phyloP scores from a whole-genome alignment of 352 stramenopile genomes.

The Globisporangium okanoganense region DNA sequence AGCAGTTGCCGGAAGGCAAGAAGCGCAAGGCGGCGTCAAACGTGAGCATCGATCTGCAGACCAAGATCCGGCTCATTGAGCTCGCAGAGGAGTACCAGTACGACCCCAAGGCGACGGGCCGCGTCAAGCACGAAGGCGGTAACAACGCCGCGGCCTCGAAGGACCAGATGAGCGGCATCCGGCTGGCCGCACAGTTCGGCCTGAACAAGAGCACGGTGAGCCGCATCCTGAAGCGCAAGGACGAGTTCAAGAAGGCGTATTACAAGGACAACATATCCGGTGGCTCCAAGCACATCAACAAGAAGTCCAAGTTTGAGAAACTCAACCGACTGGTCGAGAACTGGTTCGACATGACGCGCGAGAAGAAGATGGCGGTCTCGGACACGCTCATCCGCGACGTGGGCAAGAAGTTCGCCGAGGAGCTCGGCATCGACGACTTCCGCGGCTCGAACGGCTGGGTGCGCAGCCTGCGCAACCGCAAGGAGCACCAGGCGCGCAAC shows the following conservation, averaged over 20 bases:
- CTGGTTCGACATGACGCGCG: slow-evolving; percentile 78
- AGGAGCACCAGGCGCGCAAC: slow-evolving; percentile 55
- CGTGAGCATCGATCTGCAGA: slow-evolving; percentile 77
- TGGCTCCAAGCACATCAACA: slow-evolving; percentile 84
- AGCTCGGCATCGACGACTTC: slow-evolving; percentile 74
- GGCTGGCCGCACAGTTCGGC: slow-evolving; percentile 64
- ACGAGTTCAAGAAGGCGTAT: slow-evolving; percentile 85
- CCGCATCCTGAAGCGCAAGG: slow-evolving; percentile 83
- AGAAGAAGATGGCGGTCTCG: slow-evolving; percentile 63
- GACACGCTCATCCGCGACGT: slow-evolving; percentile 77
- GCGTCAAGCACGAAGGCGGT: slow-evolving; percentile 30
- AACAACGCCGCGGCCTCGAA: slow-evolving; percentile 14
- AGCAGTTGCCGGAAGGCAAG: slow-evolving; percentile 28
- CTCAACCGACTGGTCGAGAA: slow-evolving; percentile 79
- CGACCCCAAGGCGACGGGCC: slow-evolving; percentile 51
- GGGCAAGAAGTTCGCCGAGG: slow-evolving; percentile 64
- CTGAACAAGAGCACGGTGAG: slow-evolving; percentile 84
- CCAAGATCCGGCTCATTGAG: slow-evolving; percentile 83
- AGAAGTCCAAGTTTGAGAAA: slow-evolving; percentile 85
- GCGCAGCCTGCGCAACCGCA: slow-evolving; percentile 72
- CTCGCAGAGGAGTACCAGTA: slow-evolving; percentile 81
- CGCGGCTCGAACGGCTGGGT: slow-evolving; percentile 79
- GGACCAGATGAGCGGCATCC: slow-evolving; percentile 70
- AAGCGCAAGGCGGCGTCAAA: slow-evolving; percentile 60
- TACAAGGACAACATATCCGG: slow-evolving; percentile 85